Evolutionary conservation across 495 filamentous ascomycete genomes (phyloP).

Genomic region (Xylaria cubensis): DNA sequence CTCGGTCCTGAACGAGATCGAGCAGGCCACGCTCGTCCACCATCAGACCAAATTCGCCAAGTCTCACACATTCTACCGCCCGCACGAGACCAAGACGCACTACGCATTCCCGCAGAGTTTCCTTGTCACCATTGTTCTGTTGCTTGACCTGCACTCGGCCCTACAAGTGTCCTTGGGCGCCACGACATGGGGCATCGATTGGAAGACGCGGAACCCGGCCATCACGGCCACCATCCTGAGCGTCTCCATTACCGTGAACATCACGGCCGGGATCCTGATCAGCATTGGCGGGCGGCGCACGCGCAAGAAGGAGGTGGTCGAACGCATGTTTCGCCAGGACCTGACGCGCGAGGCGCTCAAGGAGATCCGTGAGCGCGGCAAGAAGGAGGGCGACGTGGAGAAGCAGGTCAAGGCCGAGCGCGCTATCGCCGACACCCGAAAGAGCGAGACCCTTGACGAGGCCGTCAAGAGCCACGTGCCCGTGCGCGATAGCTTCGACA

Average conservation of each 20-base stretch:
- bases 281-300: constrained; percentile 72
- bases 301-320: constrained; percentile 82
- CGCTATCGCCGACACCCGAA: constrained; percentile 35
- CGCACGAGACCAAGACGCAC: constrained; percentile 81
- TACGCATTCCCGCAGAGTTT: constrained; percentile 76
- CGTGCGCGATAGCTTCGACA: constrained; percentile 26
- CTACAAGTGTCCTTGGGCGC: constrained; percentile 78
- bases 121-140: constrained; percentile 71
- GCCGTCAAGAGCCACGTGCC: constrained; percentile 27
- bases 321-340: constrained; percentile 74
- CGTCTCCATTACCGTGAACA: constrained; percentile 75
- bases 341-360: constrained; percentile 75
- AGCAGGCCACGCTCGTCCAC: constrained; percentile 69
- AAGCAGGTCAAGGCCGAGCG: constrained; percentile 49
- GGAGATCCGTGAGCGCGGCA: constrained; percentile 55
- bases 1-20: constrained; percentile 64
- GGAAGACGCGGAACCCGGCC: constrained; percentile 66
- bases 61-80: constrained; percentile 84
- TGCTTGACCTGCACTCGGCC: constrained; percentile 77
- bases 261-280: constrained; percentile 73
- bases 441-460: constrained; percentile 39
- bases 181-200: constrained; percentile 75
- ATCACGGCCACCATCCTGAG: constrained; percentile 80
- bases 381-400: constrained; percentile 64
- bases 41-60: constrained; percentile 78